Evolutionary conservation across 352 stramenopile genomes (phyloP).

Genomic region (Pythium monospermum): DNA sequence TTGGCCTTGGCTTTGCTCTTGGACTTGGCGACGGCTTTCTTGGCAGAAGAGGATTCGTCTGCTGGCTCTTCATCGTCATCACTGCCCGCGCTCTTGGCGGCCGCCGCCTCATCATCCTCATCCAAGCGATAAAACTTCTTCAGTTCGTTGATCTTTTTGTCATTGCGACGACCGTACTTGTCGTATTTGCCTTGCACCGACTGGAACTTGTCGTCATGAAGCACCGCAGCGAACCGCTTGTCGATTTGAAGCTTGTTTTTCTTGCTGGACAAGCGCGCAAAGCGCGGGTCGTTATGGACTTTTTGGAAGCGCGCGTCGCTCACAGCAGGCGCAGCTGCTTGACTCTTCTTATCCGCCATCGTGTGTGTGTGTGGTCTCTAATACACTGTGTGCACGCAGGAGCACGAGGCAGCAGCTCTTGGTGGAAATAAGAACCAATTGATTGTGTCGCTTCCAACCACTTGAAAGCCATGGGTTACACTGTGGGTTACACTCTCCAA

Average conservation of each 20-base stretch:
- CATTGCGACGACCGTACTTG: constrained; percentile 81
- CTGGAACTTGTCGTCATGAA: constrained; percentile 79
- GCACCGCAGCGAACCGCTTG: constrained; percentile 59
- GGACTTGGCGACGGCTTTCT: constrained; percentile 27
- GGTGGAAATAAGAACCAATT: not conserved
- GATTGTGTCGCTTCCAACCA: constrained; percentile 23
- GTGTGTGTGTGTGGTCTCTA: not conserved
- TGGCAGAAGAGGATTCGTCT: too few species aligned
- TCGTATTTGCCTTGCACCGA: constrained; percentile 81
- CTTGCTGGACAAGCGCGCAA: constrained; percentile 70
- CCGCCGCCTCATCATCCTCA: constrained; percentile 35
- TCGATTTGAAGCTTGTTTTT: constrained; percentile 85
- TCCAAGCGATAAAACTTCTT: constrained; percentile 81
- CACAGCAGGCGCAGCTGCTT: constrained; percentile 22
- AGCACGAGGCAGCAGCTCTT: constrained; percentile 9
- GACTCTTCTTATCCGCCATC: constrained; percentile 32
- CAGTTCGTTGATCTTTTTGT: constrained; percentile 71
- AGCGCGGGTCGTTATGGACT: constrained; percentile 83
- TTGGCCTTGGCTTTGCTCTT: constrained; percentile 24
- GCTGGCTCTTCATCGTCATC: constrained; percentile 21
- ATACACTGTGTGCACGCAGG: not conserved
- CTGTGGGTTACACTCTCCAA: not conserved
- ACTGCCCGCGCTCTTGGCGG: constrained; percentile 8
- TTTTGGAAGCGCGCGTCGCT: constrained; percentile 79
- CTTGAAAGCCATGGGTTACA: constrained; percentile 6